phyloP scores from a whole-genome alignment of 805 yeast species.

The Alloascoidea hylecoeti region DNA sequence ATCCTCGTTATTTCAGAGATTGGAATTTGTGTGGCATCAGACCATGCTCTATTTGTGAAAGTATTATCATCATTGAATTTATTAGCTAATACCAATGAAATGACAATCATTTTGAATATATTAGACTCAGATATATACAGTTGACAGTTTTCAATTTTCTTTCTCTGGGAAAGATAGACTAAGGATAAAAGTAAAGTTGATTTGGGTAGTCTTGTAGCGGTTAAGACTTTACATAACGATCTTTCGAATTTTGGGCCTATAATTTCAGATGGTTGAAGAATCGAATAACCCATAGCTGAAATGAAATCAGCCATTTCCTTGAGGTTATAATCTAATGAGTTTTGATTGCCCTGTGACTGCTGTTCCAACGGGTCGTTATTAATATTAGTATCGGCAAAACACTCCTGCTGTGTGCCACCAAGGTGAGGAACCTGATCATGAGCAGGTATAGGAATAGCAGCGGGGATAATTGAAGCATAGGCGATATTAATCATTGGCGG shows the following conservation, averaged over 20 bases:
- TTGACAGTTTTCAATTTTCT: conserved; percentile 36
- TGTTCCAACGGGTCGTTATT: too few relatives aligned
- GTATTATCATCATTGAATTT: conserved; percentile 95
- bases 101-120: conserved; percentile 39
- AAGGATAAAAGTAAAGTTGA: conserved; percentile 69
- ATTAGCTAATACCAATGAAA: conserved; percentile 73
- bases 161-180: conserved; percentile 52
- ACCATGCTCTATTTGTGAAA: conserved; percentile 90
- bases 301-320: conserved; percentile 68
- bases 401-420: too few relatives aligned
- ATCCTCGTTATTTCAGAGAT: conserved; percentile 42
- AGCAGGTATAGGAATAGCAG: too few relatives aligned
- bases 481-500: too few relatives aligned
- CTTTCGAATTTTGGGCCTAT: conserved; percentile 10
- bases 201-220: conserved; percentile 80
- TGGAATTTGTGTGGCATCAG: conserved; percentile 81
- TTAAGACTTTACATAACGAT: conserved; percentile 49
- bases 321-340: conserved; percentile 55
- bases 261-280: conserved; percentile 15
- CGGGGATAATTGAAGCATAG: too few relatives aligned
- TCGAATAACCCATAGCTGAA: conserved; percentile 56
- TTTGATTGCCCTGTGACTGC: too few relatives aligned
- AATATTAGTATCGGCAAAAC: too few relatives aligned
- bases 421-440: too few relatives aligned
- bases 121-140: conserved; percentile 9